These are phyloP conservation scores for Myriosclerotinia curreyana DNA, from an alignment of 2,329 filamentous ascomycete species.

Conservation along the genomic window DNA sequence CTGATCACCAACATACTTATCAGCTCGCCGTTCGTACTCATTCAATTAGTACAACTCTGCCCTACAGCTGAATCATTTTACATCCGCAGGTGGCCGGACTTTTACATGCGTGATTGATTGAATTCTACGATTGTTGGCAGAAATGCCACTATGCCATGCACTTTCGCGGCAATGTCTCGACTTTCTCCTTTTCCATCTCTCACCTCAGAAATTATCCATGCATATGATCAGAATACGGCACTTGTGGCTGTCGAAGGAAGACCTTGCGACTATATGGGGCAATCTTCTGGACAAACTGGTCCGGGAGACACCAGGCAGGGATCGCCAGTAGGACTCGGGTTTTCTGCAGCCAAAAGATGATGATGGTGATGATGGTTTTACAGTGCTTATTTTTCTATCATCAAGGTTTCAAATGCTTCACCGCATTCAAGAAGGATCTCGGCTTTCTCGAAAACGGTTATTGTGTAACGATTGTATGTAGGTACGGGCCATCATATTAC, in stretches of 20 bases:
- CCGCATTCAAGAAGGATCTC: conserved; percentile 5
- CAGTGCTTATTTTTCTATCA: not conserved
- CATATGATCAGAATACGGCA: not conserved
- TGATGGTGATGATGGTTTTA: conserved; percentile 2
- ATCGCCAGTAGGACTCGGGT: conserved; percentile 1
- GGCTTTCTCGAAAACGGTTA: conserved; percentile 4
- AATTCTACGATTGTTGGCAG: conserved; percentile 22
- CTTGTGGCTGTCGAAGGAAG: not conserved
- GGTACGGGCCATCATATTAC: conserved; percentile 3
- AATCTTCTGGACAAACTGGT: conserved; percentile 4
- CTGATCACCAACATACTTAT: conserved; percentile 22
- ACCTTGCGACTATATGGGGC: not conserved
- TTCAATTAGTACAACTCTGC: conserved; percentile 23
- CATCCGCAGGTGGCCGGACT: conserved; percentile 22
- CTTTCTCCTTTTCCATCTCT: not conserved
- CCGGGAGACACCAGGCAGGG: not conserved
- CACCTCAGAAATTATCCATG: not conserved
- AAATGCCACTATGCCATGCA: conserved; percentile 22
- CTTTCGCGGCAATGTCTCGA: conserved; percentile 21
- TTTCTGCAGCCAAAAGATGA: conserved; percentile 7
- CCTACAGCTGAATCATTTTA: conserved; percentile 23
- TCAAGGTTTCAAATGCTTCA: conserved; percentile 1
- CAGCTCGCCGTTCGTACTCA: conserved; percentile 20
- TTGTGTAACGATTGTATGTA: conserved; percentile 10
- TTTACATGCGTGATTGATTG: conserved; percentile 23